Evolutionary conservation across 2,329 filamentous ascomycete species (phyloP).

Genomic region (Calonectria hawksworthii): DNA sequence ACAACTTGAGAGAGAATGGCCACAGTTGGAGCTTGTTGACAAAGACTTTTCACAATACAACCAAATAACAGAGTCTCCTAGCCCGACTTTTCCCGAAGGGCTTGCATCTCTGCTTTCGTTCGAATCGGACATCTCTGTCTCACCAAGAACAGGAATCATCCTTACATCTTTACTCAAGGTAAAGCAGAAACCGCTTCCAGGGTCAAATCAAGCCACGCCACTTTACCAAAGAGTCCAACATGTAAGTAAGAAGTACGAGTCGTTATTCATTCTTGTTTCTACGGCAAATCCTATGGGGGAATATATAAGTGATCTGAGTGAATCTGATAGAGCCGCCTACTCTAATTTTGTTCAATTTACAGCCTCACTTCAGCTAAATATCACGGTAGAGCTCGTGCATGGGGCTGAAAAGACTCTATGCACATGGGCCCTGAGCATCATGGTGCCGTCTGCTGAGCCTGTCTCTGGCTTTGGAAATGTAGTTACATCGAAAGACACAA

Average conservation of each 20-base stretch:
- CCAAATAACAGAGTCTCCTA: slow-evolving; percentile 49
- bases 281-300: slow-evolving; percentile 62
- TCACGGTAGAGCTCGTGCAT: slow-evolving; percentile 62
- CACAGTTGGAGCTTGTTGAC: slow-evolving; percentile 68
- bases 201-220: slow-evolving; percentile 54
- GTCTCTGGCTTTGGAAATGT: slow-evolving; percentile 48
- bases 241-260: slow-evolving; percentile 74
- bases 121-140: slow-evolving; percentile 82
- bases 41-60: slow-evolving; percentile 67
- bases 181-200: slow-evolving; percentile 78
- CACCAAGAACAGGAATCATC: slow-evolving; percentile 77
- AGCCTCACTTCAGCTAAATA: slow-evolving; percentile 53
- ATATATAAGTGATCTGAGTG: slow-evolving; percentile 52
- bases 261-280: slow-evolving; percentile 77
- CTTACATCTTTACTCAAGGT: slow-evolving; percentile 79
- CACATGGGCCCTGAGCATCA: slow-evolving; percentile 67
- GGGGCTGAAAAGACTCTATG: slow-evolving; percentile 65
- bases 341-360: slow-evolving; percentile 66
- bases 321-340: slow-evolving; percentile 61
- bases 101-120: slow-evolving; percentile 56
- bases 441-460: slow-evolving; percentile 60
- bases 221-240: slow-evolving; percentile 69
- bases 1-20: slow-evolving; percentile 63
- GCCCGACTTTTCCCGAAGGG: slow-evolving; percentile 41
- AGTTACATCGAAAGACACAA: slow-evolving; percentile 57